Evolutionary conservation across 129 eudicot genomes (phyloP), one percentile per base, ranked within the genome.

Genomic region (Silybum marianum): DNA sequence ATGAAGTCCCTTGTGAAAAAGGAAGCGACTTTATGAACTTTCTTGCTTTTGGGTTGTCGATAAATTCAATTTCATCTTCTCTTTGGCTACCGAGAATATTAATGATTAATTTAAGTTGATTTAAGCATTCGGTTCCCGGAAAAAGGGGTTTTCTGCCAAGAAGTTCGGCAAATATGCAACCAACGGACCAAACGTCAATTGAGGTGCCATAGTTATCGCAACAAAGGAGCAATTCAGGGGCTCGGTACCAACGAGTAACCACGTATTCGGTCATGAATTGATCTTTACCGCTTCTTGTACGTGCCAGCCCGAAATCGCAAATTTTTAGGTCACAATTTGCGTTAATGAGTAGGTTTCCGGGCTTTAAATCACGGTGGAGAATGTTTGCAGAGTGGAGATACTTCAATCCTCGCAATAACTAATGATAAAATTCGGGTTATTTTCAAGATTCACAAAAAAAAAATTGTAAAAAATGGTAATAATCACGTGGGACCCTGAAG

Each of bases 161-260:
- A 74, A 92, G 95, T 77, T 92, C 97, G 21, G 95, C 95, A 78
- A 92, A 92, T 26, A 92, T 92, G 75, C 97, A 90, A 11, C 97
- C 97, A 19, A 92, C 97, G 4, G 97, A 92, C 97, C 97, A 92
- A 21, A 92, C 89, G 8, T 92, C 97, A 24, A 92, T 92, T 9
- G 97, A 88, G 44, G 95, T 92, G 4, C 93, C 95, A 30, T 92
- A 92, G 72, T 92, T 88, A 78, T 92, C 97, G 71, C 97, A 92
- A 73, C 93, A 92, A 77, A 92, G 86, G 46, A 92, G 95, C 25
- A 92, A 91, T 85, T 92, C 97, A 6, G 97, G 97, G 80, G 97
- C 94, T 58, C 95, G 73, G 82, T 90, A 90, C 95, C 95, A 90
- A 18, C 95, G 90, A 25, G 95, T 90, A 21, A 90, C 95, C 13